phyloP scores from a whole-genome alignment of 805 yeast genomes.

The Myxozyma neglecta region DNA sequence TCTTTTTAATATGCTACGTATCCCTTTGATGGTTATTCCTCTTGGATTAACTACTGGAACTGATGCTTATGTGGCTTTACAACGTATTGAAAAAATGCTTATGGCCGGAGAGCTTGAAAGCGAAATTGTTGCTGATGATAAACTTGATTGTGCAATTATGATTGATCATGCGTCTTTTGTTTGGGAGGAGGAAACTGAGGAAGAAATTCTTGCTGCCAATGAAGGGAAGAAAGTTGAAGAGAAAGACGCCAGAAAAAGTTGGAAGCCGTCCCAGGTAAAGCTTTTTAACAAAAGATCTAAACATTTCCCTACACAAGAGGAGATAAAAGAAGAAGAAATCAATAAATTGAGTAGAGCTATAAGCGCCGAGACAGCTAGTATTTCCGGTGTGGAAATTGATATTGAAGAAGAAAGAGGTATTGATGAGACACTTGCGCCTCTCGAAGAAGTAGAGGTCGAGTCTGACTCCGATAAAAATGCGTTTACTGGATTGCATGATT shows the following conservation, averaged over 20 bases:
- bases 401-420: slow-evolving; percentile 31
- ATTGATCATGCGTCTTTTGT: slow-evolving; percentile 58
- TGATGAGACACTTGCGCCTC: slow-evolving; percentile 32
- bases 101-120: slow-evolving; percentile 46
- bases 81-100: slow-evolving; percentile 54
- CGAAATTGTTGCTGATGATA: slow-evolving; percentile 39
- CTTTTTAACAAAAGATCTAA: neutral
- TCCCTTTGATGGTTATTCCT: slow-evolving; percentile 66
- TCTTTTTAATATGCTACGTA: slow-evolving; percentile 60
- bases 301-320: slow-evolving; percentile 14
- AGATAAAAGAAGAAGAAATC: slow-evolving; percentile 24
- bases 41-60: slow-evolving; percentile 59
- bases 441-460: neutral
- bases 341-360: slow-evolving; percentile 16
- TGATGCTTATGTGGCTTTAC: slow-evolving; percentile 61
- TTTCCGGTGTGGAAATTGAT: neutral
- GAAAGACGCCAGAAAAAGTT: neutral
- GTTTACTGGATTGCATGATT: slow-evolving; percentile 41
- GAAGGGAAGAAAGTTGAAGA: neutral
- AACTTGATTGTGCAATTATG: slow-evolving; percentile 48
- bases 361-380: slow-evolving; percentile 34
- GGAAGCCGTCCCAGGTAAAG: neutral
- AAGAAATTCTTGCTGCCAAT: slow-evolving; percentile 26
- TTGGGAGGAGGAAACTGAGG: slow-evolving; percentile 58
- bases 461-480: neutral